Conservation (phyloP, 345 rosid species). For the Bruguiera parviflora region DNA sequence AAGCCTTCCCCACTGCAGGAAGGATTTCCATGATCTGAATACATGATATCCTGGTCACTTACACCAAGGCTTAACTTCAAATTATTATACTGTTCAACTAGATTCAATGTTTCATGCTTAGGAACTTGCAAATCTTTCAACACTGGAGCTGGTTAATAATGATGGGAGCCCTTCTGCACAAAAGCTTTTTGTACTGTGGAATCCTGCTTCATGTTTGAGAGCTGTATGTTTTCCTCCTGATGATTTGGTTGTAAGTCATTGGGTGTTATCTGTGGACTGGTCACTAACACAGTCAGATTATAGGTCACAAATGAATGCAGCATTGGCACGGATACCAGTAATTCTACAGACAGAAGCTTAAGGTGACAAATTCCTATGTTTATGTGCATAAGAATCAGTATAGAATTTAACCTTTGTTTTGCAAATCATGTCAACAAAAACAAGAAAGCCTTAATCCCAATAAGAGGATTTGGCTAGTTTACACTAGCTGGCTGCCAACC, state of each 20-base stretch:
- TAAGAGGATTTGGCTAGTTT: too few species aligned
- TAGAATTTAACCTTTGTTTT: background rate
- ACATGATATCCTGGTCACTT: too few species aligned
- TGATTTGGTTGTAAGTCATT: conserved; percentile 3
- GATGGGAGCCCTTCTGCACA: conserved; percentile 91
- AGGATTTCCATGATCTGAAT: too few species aligned
- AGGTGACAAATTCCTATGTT: conserved; percentile 33
- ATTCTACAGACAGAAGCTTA: conserved; percentile 31
- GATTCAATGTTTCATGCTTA: conserved; percentile 33
- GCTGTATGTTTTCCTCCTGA: conserved; percentile 35
- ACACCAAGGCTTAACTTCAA: too few species aligned
- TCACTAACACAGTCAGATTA: conserved; percentile 26
- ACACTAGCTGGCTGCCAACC: too few species aligned
- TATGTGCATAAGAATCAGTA: background rate
- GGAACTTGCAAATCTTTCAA: conserved; percentile 88
- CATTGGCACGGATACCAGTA: conserved; percentile 22
- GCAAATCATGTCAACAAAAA: background rate
- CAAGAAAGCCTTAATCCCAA: background rate
- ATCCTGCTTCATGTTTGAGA: conserved; percentile 39
- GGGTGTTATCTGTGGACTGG: conserved; percentile 4
- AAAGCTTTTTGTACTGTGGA: conserved; percentile 86
- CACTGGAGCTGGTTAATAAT: conserved; percentile 67
- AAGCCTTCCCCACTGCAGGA: too few species aligned
- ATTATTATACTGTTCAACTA: conserved; percentile 8
- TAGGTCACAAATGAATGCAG: conserved; percentile 43